phyloP scores from a whole-genome alignment of 2,329 filamentous ascomycete species.

The Xylariaceae sp. region DNA sequence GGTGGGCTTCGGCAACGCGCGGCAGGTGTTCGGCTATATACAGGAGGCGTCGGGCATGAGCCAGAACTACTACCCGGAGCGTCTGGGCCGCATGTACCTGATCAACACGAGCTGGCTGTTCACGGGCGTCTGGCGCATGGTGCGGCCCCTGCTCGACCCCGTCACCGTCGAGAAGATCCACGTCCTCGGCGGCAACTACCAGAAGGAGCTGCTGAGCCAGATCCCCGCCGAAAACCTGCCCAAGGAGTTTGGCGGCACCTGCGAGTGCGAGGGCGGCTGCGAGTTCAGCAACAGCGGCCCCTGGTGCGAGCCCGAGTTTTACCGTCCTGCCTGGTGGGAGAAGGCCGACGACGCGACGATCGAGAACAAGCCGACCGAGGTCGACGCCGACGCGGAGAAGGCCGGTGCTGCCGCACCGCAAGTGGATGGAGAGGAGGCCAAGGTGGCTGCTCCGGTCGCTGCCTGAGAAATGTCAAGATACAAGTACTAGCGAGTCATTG shows the following conservation, averaged over 20 bases:
- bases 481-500: not conserved
- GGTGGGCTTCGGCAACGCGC: conserved; percentile 79
- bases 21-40: conserved; percentile 87
- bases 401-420: conserved; percentile 35
- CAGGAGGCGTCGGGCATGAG: conserved; percentile 83
- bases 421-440: conserved; percentile 17
- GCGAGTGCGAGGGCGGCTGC: conserved; percentile 82
- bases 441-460: conserved; percentile 35
- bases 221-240: conserved; percentile 90
- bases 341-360: conserved; percentile 41
- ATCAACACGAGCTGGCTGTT: conserved; percentile 99
- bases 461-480: conserved; percentile 7
- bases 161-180: conserved; percentile 97
- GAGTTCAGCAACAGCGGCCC: conserved; percentile 86
- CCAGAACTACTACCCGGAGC: conserved; percentile 99
- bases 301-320: conserved; percentile 76
- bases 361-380: conserved; percentile 35
- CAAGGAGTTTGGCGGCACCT: conserved; percentile 80
- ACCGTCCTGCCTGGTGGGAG: conserved; percentile 67
- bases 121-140: conserved; percentile 77
- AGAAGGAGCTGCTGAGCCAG: conserved; percentile 82
- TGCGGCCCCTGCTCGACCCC: conserved; percentile 95
- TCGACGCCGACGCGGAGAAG: conserved; percentile 37
- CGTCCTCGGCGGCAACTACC: conserved; percentile 79
- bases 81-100: conserved; percentile 91